phyloP scores from a whole-genome alignment of 2,329 filamentous ascomycete species.

The Nothophaeocryptopus gaeumannii region DNA sequence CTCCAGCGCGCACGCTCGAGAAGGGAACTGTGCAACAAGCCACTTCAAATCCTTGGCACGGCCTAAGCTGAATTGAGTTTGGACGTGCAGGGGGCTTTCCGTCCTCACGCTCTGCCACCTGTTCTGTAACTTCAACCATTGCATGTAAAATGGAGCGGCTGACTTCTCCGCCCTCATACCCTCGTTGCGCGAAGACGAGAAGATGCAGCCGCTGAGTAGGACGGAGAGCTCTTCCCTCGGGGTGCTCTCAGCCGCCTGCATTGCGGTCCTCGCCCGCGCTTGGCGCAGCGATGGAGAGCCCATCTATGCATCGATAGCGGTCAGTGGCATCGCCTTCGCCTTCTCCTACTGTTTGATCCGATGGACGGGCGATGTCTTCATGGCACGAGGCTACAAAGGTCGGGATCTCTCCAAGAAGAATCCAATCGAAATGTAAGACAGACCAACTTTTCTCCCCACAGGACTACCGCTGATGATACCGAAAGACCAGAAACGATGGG shows the following conservation, averaged over 20 bases:
- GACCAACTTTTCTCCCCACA: constrained; percentile 3
- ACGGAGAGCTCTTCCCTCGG: constrained; percentile 58
- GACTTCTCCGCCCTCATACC: background rate
- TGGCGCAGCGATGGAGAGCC: constrained; percentile 84
- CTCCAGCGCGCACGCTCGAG: too few species aligned
- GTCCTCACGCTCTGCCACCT: too few species aligned
- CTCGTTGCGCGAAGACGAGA: background rate
- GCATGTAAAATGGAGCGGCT: background rate
- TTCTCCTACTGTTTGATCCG: constrained; percentile 81
- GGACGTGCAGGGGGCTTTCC: too few species aligned
- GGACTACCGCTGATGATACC: constrained; percentile 23
- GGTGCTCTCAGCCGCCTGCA: constrained; percentile 64
- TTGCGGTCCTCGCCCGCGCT: constrained; percentile 74
- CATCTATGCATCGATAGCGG: constrained; percentile 79
- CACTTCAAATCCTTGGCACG: too few species aligned
- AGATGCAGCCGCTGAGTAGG: constrained; percentile 44
- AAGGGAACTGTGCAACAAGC: too few species aligned
- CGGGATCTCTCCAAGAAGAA: constrained; percentile 79
- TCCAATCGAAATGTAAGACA: constrained; percentile 67
- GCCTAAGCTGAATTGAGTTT: too few species aligned
- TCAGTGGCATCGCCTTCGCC: constrained; percentile 80
- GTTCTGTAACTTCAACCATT: too few species aligned
- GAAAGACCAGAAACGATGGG: constrained; percentile 89
- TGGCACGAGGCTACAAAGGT: constrained; percentile 83
- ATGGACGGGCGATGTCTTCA: constrained; percentile 89